Evolutionary conservation across 179 eudicot genomes (phyloP).

Genomic region (Amaranthus tricolor): DNA sequence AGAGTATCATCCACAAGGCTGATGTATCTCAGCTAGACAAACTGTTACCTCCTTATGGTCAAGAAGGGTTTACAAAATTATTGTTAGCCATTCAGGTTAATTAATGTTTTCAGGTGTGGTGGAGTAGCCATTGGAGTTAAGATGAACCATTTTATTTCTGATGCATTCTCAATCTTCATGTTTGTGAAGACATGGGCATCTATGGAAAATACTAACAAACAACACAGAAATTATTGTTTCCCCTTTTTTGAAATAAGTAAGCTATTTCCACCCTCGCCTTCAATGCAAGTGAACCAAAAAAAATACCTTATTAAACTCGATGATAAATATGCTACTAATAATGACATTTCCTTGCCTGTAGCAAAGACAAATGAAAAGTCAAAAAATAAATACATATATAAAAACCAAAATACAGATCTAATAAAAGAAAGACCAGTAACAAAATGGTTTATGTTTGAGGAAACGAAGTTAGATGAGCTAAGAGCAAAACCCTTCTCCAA

Average conservation of each 20-base stretch:
- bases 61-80: constrained; percentile 20
- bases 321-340: background rate
- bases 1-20: constrained; percentile 8
- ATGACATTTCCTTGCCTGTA: background rate
- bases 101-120: constrained; percentile 31
- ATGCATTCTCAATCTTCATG: constrained; percentile 22
- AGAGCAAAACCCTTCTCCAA: background rate
- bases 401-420: constrained; percentile 4
- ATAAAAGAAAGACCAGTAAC: constrained; percentile 15
- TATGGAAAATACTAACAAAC: constrained; percentile 8
- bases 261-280: constrained; percentile 10
- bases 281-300: constrained; percentile 1
- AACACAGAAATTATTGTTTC: background rate
- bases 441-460: constrained; percentile 28
- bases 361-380: too few relatives aligned
- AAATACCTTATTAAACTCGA: background rate
- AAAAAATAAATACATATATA: background rate
- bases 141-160: constrained; percentile 34
- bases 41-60: constrained; percentile 17
- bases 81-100: constrained; percentile 29
- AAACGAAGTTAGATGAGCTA: constrained; percentile 20
- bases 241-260: constrained; percentile 20
- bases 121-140: constrained; percentile 31
- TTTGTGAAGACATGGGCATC: constrained; percentile 39
- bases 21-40: constrained; percentile 9